Evolutionary conservation across 2,329 filamentous ascomycete genomes (phyloP).

Genomic region (Dactylellina drechsleri): DNA sequence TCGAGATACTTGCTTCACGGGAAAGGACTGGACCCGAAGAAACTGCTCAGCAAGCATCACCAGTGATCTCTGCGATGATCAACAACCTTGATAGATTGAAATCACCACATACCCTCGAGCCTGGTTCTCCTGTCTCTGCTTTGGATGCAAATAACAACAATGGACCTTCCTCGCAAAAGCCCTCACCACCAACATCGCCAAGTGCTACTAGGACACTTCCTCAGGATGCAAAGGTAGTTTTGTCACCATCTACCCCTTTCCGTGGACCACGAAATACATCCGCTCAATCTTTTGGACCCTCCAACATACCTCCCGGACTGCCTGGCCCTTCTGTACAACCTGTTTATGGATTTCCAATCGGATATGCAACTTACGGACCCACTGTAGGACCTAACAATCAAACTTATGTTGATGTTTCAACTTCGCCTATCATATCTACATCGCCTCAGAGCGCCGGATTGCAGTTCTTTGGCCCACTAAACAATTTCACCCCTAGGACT

Average conservation of each 20-base stretch:
- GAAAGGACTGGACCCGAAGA: constrained; percentile 49
- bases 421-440: constrained; percentile 30
- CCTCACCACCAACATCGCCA: constrained; percentile 34
- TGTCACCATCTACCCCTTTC: constrained; percentile 28
- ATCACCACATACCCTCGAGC: constrained; percentile 32
- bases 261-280: constrained; percentile 28
- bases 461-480: constrained; percentile 28
- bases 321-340: constrained; percentile 34
- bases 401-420: constrained; percentile 35
- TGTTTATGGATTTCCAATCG: constrained; percentile 31
- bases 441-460: constrained; percentile 40
- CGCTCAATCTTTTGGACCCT: constrained; percentile 31
- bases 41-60: constrained; percentile 39
- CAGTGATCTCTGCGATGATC: constrained; percentile 33
- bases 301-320: constrained; percentile 28
- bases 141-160: constrained; percentile 23
- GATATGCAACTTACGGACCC: constrained; percentile 39
- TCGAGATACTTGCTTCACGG: constrained; percentile 39
- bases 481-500: constrained; percentile 28
- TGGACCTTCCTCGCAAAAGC: constrained; percentile 30
- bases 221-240: constrained; percentile 28
- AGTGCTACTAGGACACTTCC: constrained; percentile 31
- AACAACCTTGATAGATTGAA: constrained; percentile 33
- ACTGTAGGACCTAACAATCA: constrained; percentile 24
- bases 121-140: constrained; percentile 25